Base-by-base conservation (phyloP, 345 rosid genomes). In the Orychophragmus violaceus region DNA sequence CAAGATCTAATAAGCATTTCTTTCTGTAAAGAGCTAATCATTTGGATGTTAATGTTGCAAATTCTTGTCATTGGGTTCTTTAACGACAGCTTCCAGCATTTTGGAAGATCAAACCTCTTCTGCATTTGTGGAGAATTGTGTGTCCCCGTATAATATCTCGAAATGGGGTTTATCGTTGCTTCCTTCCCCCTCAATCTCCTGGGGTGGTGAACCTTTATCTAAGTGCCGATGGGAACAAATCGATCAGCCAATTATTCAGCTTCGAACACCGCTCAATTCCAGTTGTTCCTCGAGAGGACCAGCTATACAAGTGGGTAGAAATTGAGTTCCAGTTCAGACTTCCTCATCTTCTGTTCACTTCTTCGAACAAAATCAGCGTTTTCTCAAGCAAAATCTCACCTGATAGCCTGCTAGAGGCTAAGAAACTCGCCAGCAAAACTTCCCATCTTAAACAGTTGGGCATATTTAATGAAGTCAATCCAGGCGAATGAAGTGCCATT, bases 81-180 rank as follows among this genome's bases (percentile, higher is more conserved):
- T 77, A 84, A 60, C 29, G 85, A 83, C 37, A 85, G 79, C 61
- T 81, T 67, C 74, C 79, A 57, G 44, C 82, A 86, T 74, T 79
- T 81, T 49, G 82, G 64, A 32, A 84, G 87, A 58, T 83, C 85
- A 66, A 81, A 79, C 57, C 70, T 90, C 64, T 74, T 76, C 62
- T 93, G 91, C 77, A 75, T 93, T 30, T 86, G 94, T 28, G 98
- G 97, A 35, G 91, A 86, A 30, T 58, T 73, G 39, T 70, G 78
- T 74, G 74, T 80, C 68, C 82, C 75, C 27, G 84, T 80, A 12
- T 91, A 88, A 63, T 62, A 76, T 74, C 75, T 90, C 55, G 91
- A 88, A 75, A 61, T 45, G 69, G 98, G 68, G 96, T 88, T 23
- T 93, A 90, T 68, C 85, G 96, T 55, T 90, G 97, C 76, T 80